A percentile compares a stretch with the other conserved stretches of the same genome.
These are phyloP conservation scores for Striga asiatica DNA, from an alignment of 257 asterid genomes.

Conservation along the genomic window DNA sequence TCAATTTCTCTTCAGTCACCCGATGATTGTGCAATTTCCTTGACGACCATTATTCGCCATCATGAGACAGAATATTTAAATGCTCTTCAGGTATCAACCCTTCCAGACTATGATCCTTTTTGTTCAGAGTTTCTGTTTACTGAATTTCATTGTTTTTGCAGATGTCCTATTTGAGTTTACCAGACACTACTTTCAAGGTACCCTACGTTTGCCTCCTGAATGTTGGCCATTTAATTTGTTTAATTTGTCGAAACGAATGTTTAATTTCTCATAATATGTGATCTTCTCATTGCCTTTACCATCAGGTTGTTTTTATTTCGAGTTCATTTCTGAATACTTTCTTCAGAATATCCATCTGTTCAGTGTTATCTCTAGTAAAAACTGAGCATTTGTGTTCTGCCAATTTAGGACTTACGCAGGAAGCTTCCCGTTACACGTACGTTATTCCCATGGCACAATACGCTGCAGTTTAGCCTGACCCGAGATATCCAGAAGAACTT, in stretches of 20 bases:
- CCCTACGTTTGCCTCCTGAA: background rate
- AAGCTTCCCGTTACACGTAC: constrained; percentile 97
- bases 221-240: background rate
- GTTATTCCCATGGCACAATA: constrained; percentile 90
- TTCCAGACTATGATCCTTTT: constrained; percentile 7
- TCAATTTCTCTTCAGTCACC: constrained; percentile 47
- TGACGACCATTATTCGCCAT: constrained; percentile 67
- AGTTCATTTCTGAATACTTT: background rate
- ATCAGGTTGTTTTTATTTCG: background rate
- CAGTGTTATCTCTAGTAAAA: background rate
- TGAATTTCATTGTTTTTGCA: constrained; percentile 31
- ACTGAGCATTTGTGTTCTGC: background rate
- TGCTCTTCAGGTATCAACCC: constrained; percentile 61
- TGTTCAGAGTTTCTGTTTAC: background rate
- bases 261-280: background rate
- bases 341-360: background rate
- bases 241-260: background rate
- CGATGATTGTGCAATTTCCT: constrained; percentile 69
- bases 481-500: constrained; percentile 73
- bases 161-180: constrained; percentile 63
- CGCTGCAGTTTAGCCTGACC: constrained; percentile 76
- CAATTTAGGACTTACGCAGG: constrained; percentile 82
- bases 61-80: constrained; percentile 79
- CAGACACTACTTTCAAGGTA: constrained; percentile 98
- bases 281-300: background rate